Base-by-base conservation (phyloP, 495 filamentous ascomycete species). In the Glutinoglossum americanum region DNA sequence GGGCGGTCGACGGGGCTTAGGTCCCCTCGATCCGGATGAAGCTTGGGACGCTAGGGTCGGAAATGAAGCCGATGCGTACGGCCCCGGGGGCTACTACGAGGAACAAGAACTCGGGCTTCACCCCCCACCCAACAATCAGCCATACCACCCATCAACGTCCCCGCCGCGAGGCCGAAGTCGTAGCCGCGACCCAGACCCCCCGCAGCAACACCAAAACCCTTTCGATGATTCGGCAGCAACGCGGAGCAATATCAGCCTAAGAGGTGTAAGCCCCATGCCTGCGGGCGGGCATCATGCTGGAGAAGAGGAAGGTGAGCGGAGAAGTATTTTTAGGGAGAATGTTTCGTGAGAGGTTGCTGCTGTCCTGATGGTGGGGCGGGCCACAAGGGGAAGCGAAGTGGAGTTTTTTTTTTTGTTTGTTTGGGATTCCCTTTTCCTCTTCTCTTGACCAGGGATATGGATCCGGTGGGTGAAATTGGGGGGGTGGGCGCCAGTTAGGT, bases 1-100 rank as follows among this genome's bases (percentile, higher is more conserved):
- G 13, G 51, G 47, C 30, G 30, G 4, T 0, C 26, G 33, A 23
- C 19, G 58, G 19, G 58, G 58, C 17, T 57, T 57, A 56, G 60
- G 63, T 32, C 56, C 68, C 30, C 63, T 73, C 9, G 70, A 73
- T 60, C 71, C 69, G 2, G 71, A 73, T 39, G 71, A 72, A 55
- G 70, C 71, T n/a, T 73, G 71, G 71, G 68, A 71, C 64, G 58
- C 69, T 55, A 59, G 66, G 0, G 70, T 73, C 1, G 68, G 68
- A 0, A 62, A 67, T 45, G 71, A 72, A 58, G 69, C 67, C 3
- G 64, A 65, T 48, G 55, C 35, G 7, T 61, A 63, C 49, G 63
- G 61, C 21, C 61, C 61, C 2, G 62, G 44, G 15, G 60, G 65
- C 23, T 71, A 72, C 51, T 69, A 70, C 26, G 69, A 72, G 49